A percentile compares a stretch with the other conserved stretches of the same genome.
phyloP scores from a whole-genome alignment of 495 filamentous ascomycete genomes.

The Podospora appendiculata region DNA sequence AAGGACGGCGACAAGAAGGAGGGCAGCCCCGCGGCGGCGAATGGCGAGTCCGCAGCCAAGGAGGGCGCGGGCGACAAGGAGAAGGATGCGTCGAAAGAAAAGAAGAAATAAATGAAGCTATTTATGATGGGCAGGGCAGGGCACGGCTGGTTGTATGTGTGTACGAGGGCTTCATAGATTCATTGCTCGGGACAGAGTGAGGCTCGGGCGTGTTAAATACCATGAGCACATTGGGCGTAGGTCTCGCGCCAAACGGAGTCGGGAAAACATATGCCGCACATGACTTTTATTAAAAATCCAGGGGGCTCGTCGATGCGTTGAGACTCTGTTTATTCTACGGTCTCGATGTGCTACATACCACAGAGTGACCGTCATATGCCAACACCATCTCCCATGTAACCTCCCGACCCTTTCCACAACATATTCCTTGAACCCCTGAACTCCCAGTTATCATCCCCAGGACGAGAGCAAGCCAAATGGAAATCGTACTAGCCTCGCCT shows the following conservation, averaged over 20 bases:
- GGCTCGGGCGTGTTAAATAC: conserved; percentile 17
- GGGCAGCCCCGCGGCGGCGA: conserved; percentile 44
- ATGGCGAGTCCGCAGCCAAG: conserved; percentile 51
- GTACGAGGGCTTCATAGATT: conserved; percentile 13
- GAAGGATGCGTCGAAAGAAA: conserved; percentile 24
- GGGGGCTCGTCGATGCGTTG: too few species aligned
- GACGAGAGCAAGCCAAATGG: too few species aligned
- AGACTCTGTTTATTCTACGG: too few species aligned
- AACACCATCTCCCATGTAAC: too few species aligned
- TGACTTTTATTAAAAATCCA: too few species aligned
- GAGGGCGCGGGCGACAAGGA: conserved; percentile 42
- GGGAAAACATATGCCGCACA: too few species aligned
- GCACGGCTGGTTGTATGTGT: not conserved
- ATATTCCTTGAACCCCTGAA: too few species aligned
- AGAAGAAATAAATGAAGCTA: conserved; percentile 24
- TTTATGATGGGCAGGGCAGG: not conserved
- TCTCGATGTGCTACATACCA: too few species aligned
- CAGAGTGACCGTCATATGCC: too few species aligned
- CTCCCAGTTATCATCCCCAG: too few species aligned
- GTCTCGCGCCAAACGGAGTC: not conserved
- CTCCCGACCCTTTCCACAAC: too few species aligned
- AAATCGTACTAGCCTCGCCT: too few species aligned
- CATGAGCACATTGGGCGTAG: conserved; percentile 3
- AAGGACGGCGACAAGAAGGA: conserved; percentile 59
- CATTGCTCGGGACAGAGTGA: conserved; percentile 2